These are phyloP conservation scores for Sisymbrium irio DNA, from an alignment of 345 rosid genomes.

Conservation along the genomic window DNA sequence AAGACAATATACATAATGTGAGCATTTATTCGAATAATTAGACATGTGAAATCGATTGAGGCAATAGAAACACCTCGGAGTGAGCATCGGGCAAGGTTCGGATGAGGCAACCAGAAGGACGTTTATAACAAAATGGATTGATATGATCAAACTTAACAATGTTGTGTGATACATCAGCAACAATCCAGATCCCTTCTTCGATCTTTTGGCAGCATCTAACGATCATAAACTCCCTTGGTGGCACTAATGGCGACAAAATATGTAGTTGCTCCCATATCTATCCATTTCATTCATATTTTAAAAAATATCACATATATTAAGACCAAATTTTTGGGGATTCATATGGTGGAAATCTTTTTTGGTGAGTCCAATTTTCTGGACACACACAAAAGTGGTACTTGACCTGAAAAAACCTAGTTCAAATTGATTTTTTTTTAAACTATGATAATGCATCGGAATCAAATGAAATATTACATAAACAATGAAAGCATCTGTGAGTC, in stretches of 20 bases:
- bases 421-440: too few species aligned
- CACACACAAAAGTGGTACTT: too few species aligned
- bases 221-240: conserved; percentile 59
- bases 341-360: too few species aligned
- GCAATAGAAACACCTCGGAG: conserved; percentile 42
- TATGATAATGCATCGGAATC: not conserved
- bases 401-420: too few species aligned
- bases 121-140: conserved; percentile 44
- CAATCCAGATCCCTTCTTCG: conserved; percentile 55
- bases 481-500: not conserved
- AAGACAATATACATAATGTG: not conserved
- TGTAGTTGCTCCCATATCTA: conserved; percentile 65
- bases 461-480: not conserved
- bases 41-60: not conserved
- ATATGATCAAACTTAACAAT: not conserved
- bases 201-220: conserved; percentile 59
- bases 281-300: conserved; percentile 6
- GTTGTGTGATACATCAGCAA: conserved; percentile 57
- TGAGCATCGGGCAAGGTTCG: conserved; percentile 49
- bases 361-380: too few species aligned
- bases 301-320: not conserved
- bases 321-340: not conserved
- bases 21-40: not conserved
- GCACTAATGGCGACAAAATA: conserved; percentile 68
- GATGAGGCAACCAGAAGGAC: conserved; percentile 85